Base-by-base conservation (phyloP, 2,329 filamentous ascomycete species). In the Botrytis elliptica region DNA sequence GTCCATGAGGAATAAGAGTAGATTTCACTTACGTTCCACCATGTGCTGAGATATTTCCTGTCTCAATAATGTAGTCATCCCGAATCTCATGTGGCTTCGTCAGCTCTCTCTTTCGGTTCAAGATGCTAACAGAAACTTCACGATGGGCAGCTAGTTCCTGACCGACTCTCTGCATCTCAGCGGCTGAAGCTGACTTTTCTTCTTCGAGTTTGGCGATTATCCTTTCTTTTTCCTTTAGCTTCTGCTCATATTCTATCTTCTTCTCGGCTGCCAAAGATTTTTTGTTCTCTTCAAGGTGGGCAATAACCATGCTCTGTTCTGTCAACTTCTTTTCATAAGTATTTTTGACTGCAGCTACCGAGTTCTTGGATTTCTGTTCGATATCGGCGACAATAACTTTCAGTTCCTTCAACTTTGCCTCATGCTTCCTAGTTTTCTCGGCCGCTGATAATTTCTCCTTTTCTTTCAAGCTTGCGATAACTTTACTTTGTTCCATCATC, bases 21-120 rank as follows among this genome's bases (percentile, higher is more conserved):
- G 14, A 22, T 63, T 49, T 38, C 14, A 71, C 69, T 65, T 46
- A 71, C 69, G 59, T 71, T 71, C 69, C 69, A 22, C 57, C 33
- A 64, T 71, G 57, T 40, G 57, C 42, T 40, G 69, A n/a, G 29
- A 49, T 20, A 20, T 64, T 71, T 25, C 69, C 69, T 29, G 46
- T 38, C 20, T 65, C 69, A 10, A 71, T 64, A 42, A 65, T 8
- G 3, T 71, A 42, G 7, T 65, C 69, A n/a, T 52, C 10, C 0
- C 69, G 69, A 42, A 18, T 36, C 16, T 64, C 57, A 22, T 20
- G 33, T 3, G 69, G 59, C n/a, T 65, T 71, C 42, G 16, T 49
- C 18, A 36, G 9, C 38, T 71, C 57, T 65, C 69, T 71, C 22
- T 71, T 71, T 16, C 42, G 44, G 25, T 22, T 29, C 29, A 71